Evolutionary conservation across 2,329 filamentous ascomycete genomes (phyloP).

Genomic region (Scopulariopsis brevicaulis): DNA sequence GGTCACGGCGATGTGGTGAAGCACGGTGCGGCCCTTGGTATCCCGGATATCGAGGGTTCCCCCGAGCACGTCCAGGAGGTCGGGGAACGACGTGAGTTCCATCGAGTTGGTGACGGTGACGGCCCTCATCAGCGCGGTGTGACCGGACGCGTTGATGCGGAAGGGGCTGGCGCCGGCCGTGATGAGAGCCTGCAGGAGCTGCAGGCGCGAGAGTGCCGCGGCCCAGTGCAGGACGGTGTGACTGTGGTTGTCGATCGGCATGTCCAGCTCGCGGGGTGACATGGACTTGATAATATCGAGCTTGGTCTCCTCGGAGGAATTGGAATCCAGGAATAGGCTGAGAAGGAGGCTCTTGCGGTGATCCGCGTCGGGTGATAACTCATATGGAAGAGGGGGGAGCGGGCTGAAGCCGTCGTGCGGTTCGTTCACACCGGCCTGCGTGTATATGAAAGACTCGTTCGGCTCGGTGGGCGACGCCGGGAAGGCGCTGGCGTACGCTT

Average conservation of each 20-base stretch:
- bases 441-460: constrained; percentile 68
- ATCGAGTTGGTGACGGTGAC: constrained; percentile 91
- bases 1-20: constrained; percentile 93
- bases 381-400: constrained; percentile 52
- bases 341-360: constrained; percentile 73
- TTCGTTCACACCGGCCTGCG: constrained; percentile 31
- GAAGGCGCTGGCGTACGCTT: constrained; percentile 34
- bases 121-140: constrained; percentile 87
- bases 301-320: constrained; percentile 56
- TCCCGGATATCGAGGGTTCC: constrained; percentile 86
- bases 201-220: constrained; percentile 77
- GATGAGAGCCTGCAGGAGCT: constrained; percentile 71
- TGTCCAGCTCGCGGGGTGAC: constrained; percentile 72
- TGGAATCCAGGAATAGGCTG: constrained; percentile 69
- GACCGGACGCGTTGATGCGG: constrained; percentile 78
- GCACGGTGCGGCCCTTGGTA: constrained; percentile 76
- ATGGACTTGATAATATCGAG: constrained; percentile 65
- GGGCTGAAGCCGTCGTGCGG: constrained; percentile 43
- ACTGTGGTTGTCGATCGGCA: constrained; percentile 79
- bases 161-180: constrained; percentile 77
- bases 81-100: constrained; percentile 81
- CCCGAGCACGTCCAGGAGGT: constrained; percentile 78
- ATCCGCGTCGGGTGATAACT: constrained; percentile 54
- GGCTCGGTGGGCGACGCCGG: constrained; percentile 68
- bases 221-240: constrained; percentile 96